Evolutionary conservation across 495 filamentous ascomycete species (phyloP), one percentile per base, ranked within the genome.

Genomic region (Chaetomium cochliodes): DNA sequence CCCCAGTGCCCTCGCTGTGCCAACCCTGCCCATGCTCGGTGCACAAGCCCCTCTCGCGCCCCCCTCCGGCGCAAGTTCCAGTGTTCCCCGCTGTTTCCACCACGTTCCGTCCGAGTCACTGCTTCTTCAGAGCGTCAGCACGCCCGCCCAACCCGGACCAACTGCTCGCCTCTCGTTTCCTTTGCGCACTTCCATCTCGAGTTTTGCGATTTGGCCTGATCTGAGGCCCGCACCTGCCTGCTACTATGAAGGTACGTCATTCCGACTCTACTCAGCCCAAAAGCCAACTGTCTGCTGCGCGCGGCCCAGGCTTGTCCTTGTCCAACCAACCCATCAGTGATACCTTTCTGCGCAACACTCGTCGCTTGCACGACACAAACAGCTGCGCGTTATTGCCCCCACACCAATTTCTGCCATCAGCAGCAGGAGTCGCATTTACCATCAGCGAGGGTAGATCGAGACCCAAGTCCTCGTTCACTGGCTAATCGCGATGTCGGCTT

Each of bases 221-320:
- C 42, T 67, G 59, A 65, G 64, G 63, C 28, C 66, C 64, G 49
- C 53, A 51, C 66, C 66, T 12, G 8, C 63, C 66, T 66, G 63
- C 70, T 60, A 81, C 74, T 54, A 81, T 81, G 79, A 81, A 80
- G 79, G 78, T 81, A 76, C 76, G 79, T 76, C 75, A 79, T 78
- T 72, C 71, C 70, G 63, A 58, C 56, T 66, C 33, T 30, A 28
- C 15, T 60, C 57, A 46, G 50, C 56, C 47, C 53, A 50, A 12
- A 59, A 60, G 46, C 51, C 46, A 50, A 44, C 51, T 55, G 51
- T 54, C 65, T n/a, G 30, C 42, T 37, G 5, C 33, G 33, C 33
- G 33, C 33, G 52, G 20, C 28, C 22, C 20, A 12, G 22, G 15
- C 44, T 41, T 33, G 52, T 61, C 64, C 44, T 41, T 33, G 52